Evolutionary conservation across 2,329 filamentous ascomycete genomes (phyloP).

Genomic region (Cladosporium sp.): DNA sequence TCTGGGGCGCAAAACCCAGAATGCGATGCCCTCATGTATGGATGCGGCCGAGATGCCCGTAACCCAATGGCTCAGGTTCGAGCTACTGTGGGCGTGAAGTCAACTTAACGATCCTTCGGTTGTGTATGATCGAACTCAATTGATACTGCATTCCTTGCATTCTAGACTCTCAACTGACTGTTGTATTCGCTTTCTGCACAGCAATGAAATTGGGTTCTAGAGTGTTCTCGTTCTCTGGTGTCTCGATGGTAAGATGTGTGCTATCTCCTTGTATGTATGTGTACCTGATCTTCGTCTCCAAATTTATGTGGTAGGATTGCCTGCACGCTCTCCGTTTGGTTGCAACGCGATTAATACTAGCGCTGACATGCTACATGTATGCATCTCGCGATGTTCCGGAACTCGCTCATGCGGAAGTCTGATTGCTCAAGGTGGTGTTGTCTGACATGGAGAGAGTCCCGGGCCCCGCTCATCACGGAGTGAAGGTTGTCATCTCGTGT

Average conservation of each 20-base stretch:
- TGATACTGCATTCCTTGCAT: background rate
- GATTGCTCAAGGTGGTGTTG: background rate
- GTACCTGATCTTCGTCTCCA: background rate
- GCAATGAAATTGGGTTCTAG: background rate
- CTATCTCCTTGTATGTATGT: background rate
- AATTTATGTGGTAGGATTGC: background rate
- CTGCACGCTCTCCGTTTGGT: background rate
- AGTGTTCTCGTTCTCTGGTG: background rate
- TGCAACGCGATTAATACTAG: background rate
- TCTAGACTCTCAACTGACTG: background rate
- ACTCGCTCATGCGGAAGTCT: background rate
- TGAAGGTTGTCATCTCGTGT: background rate
- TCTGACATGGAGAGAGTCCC: background rate
- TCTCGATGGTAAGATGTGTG: background rate
- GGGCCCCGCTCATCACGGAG: no score
- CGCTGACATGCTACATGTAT: no score
- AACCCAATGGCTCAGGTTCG: background rate
- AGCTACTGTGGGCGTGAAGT: conserved; percentile 10
- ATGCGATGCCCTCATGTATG: background rate
- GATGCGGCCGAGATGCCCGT: background rate
- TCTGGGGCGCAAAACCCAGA: background rate
- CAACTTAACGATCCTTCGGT: conserved; percentile 2
- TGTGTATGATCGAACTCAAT: background rate
- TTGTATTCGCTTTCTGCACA: background rate
- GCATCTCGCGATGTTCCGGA: background rate